Evolutionary conservation across 352 stramenopile species (phyloP), one percentile per base, ranked within the genome.

Genomic region (Elongisporangium prolatum): DNA sequence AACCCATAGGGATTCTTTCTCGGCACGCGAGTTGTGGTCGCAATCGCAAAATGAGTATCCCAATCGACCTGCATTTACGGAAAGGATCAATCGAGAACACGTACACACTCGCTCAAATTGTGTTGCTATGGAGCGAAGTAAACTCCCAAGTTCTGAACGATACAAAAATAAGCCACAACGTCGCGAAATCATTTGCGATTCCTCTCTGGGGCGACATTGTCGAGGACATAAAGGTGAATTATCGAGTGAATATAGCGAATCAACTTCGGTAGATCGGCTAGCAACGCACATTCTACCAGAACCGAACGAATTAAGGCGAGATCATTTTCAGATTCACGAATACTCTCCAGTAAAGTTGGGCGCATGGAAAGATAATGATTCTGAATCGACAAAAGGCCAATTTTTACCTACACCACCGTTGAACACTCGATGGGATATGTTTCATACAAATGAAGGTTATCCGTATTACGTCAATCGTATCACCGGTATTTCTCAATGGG

Each of bases 401-500:
- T 44, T 13, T 44, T 44, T 17, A 44, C 34, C 34, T 44, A 13
- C 34, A 17, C 34, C 34, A 44, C 34, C 34, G 17, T 44, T 44
- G 62, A 68, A 17, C 51, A 8, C 50, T 44, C 52, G 77, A 37
- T 94, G 81, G 79, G 79, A 91, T 13, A 87, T 72, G 7, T 75
- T 85, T 40, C 89, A 89, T 61, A 88, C 77, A 0, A 59, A 82
- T 48, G 76, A 94, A 49, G 85, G 85, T 4, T 89, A 94, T 50
- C 66, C 75, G 16, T 94, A 92, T 64, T 94, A 91, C 52, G 79
- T 93, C 16, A 86, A 91, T 64, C 69, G 68, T 61, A 52, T 52
- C 25, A 90, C 83, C 3, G 81, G 83, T 18, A 60, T 77, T 22
- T 94, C 85, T 0, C 85, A 91, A 56, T 94, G 83, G 85, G 85